Evolutionary conservation across 495 filamentous ascomycete species (phyloP).

Genomic region (Stereocaulon alpinum): DNA sequence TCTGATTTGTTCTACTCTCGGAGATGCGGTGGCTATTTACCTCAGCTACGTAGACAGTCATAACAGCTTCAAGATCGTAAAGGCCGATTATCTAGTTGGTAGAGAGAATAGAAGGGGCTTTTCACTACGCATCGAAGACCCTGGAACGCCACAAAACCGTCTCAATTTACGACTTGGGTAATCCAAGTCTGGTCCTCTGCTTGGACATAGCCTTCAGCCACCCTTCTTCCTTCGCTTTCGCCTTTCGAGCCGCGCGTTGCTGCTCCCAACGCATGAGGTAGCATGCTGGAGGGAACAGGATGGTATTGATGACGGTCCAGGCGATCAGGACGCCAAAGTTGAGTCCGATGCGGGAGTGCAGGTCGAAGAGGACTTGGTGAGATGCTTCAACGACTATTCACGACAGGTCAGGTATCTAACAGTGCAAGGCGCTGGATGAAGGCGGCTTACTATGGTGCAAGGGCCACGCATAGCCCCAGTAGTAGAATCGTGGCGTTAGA

Average conservation of each 20-base stretch:
- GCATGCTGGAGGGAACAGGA: conserved; percentile 51
- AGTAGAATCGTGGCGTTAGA: conserved; percentile 49
- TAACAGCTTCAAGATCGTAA: too few relatives aligned
- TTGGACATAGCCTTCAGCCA: conserved; percentile 4
- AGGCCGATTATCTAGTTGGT: too few relatives aligned
- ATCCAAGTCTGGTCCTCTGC: conserved; percentile 8
- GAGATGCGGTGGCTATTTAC: too few relatives aligned
- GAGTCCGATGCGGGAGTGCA: conserved; percentile 50
- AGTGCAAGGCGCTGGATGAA: not conserved
- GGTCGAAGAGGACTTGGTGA: conserved; percentile 52
- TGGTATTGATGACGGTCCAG: conserved; percentile 47
- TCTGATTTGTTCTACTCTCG: too few relatives aligned
- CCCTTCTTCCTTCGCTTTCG: conserved; percentile 5
- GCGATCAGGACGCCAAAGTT: conserved; percentile 55
- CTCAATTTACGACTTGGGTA: not conserved
- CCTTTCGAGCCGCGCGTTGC: conserved; percentile 27
- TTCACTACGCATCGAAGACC: too few relatives aligned
- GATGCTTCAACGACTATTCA: conserved; percentile 46
- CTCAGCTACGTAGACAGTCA: too few relatives aligned
- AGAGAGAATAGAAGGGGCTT: too few relatives aligned
- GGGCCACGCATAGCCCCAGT: conserved; percentile 62
- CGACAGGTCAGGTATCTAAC: not conserved
- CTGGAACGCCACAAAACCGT: too few relatives aligned
- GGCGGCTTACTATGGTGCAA: conserved; percentile 38
- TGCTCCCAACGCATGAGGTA: conserved; percentile 50